Evolutionary conservation across 805 yeast genomes (phyloP).

Genomic region (Hanseniaspora osmophila): DNA sequence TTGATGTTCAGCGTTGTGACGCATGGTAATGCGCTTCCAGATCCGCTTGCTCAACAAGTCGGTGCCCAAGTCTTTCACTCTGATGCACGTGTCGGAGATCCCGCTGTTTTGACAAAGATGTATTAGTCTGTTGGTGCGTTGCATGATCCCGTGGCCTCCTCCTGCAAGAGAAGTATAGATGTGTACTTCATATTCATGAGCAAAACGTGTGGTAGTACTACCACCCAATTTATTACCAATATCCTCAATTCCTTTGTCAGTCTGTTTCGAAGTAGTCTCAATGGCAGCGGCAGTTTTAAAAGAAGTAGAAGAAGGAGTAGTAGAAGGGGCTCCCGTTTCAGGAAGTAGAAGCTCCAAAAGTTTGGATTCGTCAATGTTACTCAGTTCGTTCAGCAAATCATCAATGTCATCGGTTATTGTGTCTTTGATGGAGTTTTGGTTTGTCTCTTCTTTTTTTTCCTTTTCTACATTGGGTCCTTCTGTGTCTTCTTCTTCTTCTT

Average conservation of each 20-base stretch:
- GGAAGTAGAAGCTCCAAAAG: conserved; percentile 8
- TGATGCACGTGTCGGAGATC: background rate
- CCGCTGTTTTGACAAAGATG: conserved; percentile 64
- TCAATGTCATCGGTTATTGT: conserved; percentile 20
- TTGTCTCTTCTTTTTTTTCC: background rate
- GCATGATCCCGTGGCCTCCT: conserved; percentile 63
- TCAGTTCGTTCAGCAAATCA: conserved; percentile 17
- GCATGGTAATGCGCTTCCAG: conserved; percentile 48
- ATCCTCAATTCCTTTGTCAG: too few species aligned
- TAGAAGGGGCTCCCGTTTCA: conserved; percentile 1
- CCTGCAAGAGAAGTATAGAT: conserved; percentile 80
- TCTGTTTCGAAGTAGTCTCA: too few species aligned
- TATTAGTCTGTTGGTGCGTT: conserved; percentile 60
- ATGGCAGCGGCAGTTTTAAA: too few species aligned
- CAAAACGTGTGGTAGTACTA: too few species aligned
- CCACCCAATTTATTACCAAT: too few species aligned
- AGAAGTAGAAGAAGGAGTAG: background rate
- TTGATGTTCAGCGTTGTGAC: conserved; percentile 36
- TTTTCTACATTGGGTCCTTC: background rate
- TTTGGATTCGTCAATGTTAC: conserved; percentile 14
- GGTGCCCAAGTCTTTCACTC: conserved; percentile 61
- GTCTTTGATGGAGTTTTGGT: background rate
- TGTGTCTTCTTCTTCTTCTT: background rate
- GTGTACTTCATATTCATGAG: conserved; percentile 28
- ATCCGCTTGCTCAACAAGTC: conserved; percentile 73